A percentile compares a stretch with the other conserved stretches of the same genome.
Evolutionary conservation across 305 asterid species (phyloP).

Genomic region (Stenogyne calaminthoides): DNA sequence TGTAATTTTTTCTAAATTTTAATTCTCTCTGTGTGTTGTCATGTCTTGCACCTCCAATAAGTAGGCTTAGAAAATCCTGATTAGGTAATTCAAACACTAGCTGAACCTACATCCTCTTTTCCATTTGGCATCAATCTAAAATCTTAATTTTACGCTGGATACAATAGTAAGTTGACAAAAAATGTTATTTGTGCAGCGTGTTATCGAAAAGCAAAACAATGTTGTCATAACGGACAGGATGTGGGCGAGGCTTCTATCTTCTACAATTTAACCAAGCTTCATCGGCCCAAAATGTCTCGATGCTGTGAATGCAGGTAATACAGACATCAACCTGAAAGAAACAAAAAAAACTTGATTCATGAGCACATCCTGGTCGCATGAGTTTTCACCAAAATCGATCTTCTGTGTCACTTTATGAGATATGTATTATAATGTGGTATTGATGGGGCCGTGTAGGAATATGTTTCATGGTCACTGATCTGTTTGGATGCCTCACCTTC

Average conservation of each 20-base stretch:
- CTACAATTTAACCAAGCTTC: slow-evolving; percentile 63
- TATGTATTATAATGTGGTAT: slow-evolving; percentile 38
- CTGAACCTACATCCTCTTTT: too few relatives aligned
- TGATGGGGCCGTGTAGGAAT: slow-evolving; percentile 38
- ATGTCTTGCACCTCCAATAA: too few relatives aligned
- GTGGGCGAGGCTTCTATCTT: slow-evolving; percentile 68
- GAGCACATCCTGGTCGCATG: slow-evolving; percentile 26
- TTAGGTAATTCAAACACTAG: too few relatives aligned
- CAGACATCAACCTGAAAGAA: slow-evolving; percentile 27
- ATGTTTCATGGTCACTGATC: slow-evolving; percentile 29
- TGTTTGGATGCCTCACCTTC: slow-evolving; percentile 39
- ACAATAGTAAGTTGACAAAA: not conserved
- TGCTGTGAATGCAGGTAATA: slow-evolving; percentile 35
- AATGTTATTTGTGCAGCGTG: slow-evolving; percentile 56
- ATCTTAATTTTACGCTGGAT: not conserved
- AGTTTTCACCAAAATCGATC: slow-evolving; percentile 30
- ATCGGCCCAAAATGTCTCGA: slow-evolving; percentile 34
- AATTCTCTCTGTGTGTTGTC: too few relatives aligned
- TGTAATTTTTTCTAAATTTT: too few relatives aligned
- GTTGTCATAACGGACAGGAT: slow-evolving; percentile 89
- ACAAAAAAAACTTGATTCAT: slow-evolving; percentile 30
- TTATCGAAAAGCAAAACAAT: slow-evolving; percentile 74
- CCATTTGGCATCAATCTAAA: too few relatives aligned
- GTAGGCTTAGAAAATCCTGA: too few relatives aligned
- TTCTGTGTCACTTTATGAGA: not conserved